Evolutionary conservation across 2,329 filamentous ascomycete genomes (phyloP).

Genomic region (Hyphodiscus sp.): DNA sequence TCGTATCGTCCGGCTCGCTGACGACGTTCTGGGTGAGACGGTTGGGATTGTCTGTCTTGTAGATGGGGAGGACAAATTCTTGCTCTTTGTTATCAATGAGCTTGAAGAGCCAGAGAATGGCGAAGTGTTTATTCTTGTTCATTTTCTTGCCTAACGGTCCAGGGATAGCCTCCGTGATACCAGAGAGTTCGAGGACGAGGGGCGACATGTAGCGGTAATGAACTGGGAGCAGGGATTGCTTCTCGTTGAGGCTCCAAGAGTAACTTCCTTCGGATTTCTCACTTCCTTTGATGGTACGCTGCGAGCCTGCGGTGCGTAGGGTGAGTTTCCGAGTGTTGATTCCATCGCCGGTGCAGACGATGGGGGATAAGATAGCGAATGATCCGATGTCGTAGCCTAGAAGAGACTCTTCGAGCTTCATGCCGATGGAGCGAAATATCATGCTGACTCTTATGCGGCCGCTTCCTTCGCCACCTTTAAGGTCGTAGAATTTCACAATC

Average conservation of each 20-base stretch:
- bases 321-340: slow-evolving; percentile 10
- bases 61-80: slow-evolving; percentile 83
- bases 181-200: slow-evolving; percentile 11
- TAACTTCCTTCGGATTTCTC: slow-evolving; percentile 2
- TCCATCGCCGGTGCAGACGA: slow-evolving; percentile 7
- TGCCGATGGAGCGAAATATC: slow-evolving; percentile 17
- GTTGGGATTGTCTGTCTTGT: slow-evolving; percentile 68
- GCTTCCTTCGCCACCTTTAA: slow-evolving; percentile 14
- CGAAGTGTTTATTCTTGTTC: no score
- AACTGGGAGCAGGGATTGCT: slow-evolving; percentile 10
- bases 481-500: slow-evolving; percentile 15
- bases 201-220: slow-evolving; percentile 11
- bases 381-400: slow-evolving; percentile 13
- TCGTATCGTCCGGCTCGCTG: slow-evolving; percentile 73
- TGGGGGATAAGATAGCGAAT: slow-evolving; percentile 11
- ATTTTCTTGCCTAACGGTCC: no score
- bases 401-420: slow-evolving; percentile 16
- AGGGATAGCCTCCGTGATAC: background rate
- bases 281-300: slow-evolving; percentile 8
- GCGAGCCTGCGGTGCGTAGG: slow-evolving; percentile 9
- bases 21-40: slow-evolving; percentile 90
- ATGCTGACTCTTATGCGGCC: slow-evolving; percentile 16
- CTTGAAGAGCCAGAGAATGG: slow-evolving; percentile 75
- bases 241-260: slow-evolving; percentile 6
- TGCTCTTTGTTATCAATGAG: slow-evolving; percentile 72